Conservation (phyloP, 352 stramenopile species). For the Halophytophthora polymorphica region DNA sequence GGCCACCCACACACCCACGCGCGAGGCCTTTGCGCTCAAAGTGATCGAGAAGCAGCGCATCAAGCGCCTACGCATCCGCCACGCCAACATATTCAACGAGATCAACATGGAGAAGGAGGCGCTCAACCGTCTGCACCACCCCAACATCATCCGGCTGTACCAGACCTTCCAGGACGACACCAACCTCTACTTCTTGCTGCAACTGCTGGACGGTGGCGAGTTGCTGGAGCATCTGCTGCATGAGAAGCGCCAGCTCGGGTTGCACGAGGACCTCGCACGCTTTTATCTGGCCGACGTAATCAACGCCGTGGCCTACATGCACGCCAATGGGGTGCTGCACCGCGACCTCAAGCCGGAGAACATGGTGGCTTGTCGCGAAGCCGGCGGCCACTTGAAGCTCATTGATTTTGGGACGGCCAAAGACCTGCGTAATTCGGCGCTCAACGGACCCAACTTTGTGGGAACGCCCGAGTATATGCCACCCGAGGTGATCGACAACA, state of each 20-base stretch:
- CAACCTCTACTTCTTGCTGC: constrained; percentile 96
- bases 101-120: constrained; percentile 97
- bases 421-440: constrained; percentile 44
- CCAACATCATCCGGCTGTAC: constrained; percentile 93
- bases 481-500: constrained; percentile 83
- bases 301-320: constrained; percentile 93
- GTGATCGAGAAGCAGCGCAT: constrained; percentile 91
- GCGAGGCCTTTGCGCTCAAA: constrained; percentile 95
- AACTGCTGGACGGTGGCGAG: constrained; percentile 91
- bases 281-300: constrained; percentile 90
- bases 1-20: constrained; percentile 84
- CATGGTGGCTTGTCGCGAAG: constrained; percentile 78
- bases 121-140: constrained; percentile 85
- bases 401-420: constrained; percentile 88
- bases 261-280: constrained; percentile 70
- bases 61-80: constrained; percentile 85
- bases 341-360: constrained; percentile 95
- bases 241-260: constrained; percentile 66
- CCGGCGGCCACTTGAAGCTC: constrained; percentile 61
- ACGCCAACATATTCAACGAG: constrained; percentile 98
- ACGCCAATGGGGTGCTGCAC: constrained; percentile 91
- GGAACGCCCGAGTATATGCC: constrained; percentile 88
- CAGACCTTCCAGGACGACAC: constrained; percentile 95
- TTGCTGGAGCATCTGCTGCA: constrained; percentile 90
- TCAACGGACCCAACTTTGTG: constrained; percentile 87